Evolutionary conservation across 805 yeast genomes (phyloP).

Genomic region (Metschnikowia proteae): DNA sequence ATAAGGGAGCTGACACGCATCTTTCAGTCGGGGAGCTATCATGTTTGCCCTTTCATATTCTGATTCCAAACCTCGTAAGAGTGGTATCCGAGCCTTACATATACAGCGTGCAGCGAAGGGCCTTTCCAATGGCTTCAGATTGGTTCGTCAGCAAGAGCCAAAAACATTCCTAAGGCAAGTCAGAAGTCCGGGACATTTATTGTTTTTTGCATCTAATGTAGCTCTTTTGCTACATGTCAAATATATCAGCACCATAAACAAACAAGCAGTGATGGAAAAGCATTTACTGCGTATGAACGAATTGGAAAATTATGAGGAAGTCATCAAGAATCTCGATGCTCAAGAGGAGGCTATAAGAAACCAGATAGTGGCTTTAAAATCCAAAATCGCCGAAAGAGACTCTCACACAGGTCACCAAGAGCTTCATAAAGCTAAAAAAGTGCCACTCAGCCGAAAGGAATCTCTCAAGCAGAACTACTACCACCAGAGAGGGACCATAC

Average conservation of each 20-base stretch:
- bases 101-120: slow-evolving; percentile 8
- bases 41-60: background rate
- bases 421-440: background rate
- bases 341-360: slow-evolving; percentile 10
- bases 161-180: slow-evolving; percentile 12
- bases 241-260: slow-evolving; percentile 11
- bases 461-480: background rate
- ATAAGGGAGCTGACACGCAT: background rate
- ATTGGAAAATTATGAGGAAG: slow-evolving; percentile 14
- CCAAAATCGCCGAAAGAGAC: background rate
- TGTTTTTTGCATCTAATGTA: slow-evolving; percentile 18
- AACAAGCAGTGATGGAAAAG: slow-evolving; percentile 7
- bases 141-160: slow-evolving; percentile 11
- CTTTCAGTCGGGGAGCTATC: background rate
- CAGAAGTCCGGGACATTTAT: slow-evolving; percentile 16
- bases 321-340: slow-evolving; percentile 14
- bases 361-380: slow-evolving; percentile 10
- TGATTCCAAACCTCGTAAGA: background rate
- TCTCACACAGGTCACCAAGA: background rate
- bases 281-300: slow-evolving; percentile 12
- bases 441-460: background rate
- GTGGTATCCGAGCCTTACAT: slow-evolving; percentile 8
- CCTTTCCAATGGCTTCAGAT: slow-evolving; percentile 7
- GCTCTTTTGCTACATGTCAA: slow-evolving; percentile 16
- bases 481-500: slow-evolving; percentile 1